Evolutionary conservation across 148 eudicot species (phyloP).

Genomic region (Cornus kousa): DNA sequence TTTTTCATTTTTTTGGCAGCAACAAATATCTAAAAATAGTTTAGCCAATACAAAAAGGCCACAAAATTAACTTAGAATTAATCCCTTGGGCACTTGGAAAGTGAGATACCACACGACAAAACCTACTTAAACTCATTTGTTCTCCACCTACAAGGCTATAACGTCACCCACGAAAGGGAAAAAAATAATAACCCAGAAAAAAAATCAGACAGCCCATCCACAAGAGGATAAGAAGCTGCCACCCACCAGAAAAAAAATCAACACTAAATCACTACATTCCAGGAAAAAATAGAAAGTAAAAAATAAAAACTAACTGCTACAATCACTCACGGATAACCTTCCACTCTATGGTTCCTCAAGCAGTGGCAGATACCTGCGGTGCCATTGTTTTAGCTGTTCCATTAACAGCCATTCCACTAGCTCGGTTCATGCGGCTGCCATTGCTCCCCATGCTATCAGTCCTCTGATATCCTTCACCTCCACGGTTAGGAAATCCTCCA

Average conservation of each 20-base stretch:
- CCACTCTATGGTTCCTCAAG: constrained; percentile 27
- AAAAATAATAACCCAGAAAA: background rate
- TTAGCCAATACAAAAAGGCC: too few relatives aligned
- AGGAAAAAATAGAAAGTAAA: background rate
- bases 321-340: background rate
- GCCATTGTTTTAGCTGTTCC: constrained; percentile 32
- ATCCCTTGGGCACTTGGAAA: background rate
- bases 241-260: background rate
- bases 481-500: constrained; percentile 48
- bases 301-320: background rate
- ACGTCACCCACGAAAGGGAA: background rate
- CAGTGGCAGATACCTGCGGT: constrained; percentile 48
- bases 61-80: background rate
- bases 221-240: background rate
- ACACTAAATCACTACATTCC: background rate
- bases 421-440: constrained; percentile 46
- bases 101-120: background rate
- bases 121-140: background rate
- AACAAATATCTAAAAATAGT: too few relatives aligned
- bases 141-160: background rate
- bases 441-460: constrained; percentile 28
- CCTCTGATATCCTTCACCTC: constrained; percentile 60
- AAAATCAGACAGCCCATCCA: background rate
- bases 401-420: constrained; percentile 33
- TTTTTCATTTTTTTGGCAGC: too few relatives aligned